A percentile compares a stretch with the other conserved stretches of the same genome.
These are phyloP conservation scores for Simplicillium sp. DNA, from an alignment of 2,329 filamentous ascomycete species.

Conservation along the genomic window DNA sequence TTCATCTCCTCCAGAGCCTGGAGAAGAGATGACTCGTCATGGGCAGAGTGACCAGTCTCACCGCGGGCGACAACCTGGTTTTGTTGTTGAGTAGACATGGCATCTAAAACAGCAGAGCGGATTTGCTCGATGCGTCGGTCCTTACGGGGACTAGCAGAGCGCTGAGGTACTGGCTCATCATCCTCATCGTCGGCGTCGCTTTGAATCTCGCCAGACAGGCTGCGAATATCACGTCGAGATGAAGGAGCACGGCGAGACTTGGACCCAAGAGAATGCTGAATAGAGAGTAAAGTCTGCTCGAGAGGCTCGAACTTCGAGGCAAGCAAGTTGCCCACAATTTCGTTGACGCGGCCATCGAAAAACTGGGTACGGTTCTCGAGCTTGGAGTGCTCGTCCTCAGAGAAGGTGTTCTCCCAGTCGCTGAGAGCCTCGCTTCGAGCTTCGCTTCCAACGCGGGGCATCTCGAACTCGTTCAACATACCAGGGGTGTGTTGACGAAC, in stretches of 20 bases:
- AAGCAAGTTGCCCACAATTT: constrained; percentile 70
- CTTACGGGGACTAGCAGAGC: constrained; percentile 67
- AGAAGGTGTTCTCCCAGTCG: constrained; percentile 86
- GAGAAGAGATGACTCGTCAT: constrained; percentile 42
- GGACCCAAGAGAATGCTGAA: constrained; percentile 59
- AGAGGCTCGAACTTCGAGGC: constrained; percentile 71
- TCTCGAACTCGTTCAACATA: constrained; percentile 33
- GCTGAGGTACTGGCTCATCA: constrained; percentile 56
- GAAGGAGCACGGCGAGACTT: constrained; percentile 47
- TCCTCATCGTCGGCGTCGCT: constrained; percentile 96
- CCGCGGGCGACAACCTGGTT: constrained; percentile 20
- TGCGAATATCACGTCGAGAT: constrained; percentile 50
- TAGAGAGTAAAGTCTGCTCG: constrained; percentile 66
- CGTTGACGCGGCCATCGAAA: constrained; percentile 85
- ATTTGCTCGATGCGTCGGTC: constrained; percentile 81
- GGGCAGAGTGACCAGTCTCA: constrained; percentile 15
- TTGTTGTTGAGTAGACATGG: constrained; percentile 49
- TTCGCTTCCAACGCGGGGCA: constrained; percentile 1
- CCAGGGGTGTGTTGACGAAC: constrained; percentile 38
- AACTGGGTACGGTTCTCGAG: constrained; percentile 73
- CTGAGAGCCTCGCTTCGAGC: constrained; percentile 52
- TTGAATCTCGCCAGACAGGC: constrained; percentile 57
- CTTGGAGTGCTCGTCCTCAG: constrained; percentile 75
- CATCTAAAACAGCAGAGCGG: constrained; percentile 62
- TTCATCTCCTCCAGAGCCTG: constrained; percentile 59